A percentile compares a stretch with the other conserved stretches of the same genome.
Evolutionary conservation across 331 rosid genomes (phyloP).

Genomic region (Ulmus americana): DNA sequence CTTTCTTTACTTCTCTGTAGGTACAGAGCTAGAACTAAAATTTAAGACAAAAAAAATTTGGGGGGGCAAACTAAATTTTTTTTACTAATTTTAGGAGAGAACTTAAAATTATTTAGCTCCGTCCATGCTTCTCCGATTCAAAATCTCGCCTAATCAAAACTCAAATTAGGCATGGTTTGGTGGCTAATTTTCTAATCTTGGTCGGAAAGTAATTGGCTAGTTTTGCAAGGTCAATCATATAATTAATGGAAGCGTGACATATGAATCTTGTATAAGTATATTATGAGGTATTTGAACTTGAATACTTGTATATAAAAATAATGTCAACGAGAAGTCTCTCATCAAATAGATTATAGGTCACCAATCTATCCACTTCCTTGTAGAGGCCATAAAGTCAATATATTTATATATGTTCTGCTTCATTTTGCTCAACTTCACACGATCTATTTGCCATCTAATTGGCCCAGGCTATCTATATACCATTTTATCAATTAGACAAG

Average conservation of each 20-base stretch:
- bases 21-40: no score
- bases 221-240: slow-evolving; percentile 25
- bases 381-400: slow-evolving; percentile 6
- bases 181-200: slow-evolving; percentile 1
- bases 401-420: background rate
- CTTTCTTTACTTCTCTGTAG: background rate
- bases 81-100: no score
- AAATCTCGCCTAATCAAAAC: no score
- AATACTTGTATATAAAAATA: slow-evolving; percentile 7
- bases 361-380: background rate
- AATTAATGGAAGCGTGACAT: slow-evolving; percentile 20
- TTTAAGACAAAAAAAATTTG: no score
- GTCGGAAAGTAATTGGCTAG: slow-evolving; percentile 6
- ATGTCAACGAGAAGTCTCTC: slow-evolving; percentile 19
- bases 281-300: background rate
- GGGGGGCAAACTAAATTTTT: no score
- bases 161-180: background rate
- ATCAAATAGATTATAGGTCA: background rate
- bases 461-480: background rate
- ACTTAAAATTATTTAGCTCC: no score
- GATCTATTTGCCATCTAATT: background rate
- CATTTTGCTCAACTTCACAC: background rate
- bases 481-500: background rate
- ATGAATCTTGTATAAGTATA: slow-evolving; percentile 12
- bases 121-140: no score